Evolutionary conservation across 2,329 filamentous ascomycete genomes (phyloP), one percentile per base, ranked within the genome.

Genomic region (Capronia coronata): DNA sequence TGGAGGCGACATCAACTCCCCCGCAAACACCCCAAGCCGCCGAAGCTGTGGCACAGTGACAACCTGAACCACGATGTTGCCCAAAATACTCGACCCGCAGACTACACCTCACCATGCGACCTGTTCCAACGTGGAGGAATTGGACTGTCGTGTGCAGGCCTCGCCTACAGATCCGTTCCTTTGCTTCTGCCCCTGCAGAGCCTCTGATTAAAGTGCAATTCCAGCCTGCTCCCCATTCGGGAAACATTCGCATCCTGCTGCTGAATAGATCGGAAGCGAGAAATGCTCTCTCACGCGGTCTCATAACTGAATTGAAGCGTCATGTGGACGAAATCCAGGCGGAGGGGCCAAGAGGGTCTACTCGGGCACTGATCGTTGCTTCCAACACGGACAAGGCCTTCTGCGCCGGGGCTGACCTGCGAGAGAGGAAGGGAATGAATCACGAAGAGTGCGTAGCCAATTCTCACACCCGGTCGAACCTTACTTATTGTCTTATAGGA

Each of bases 351-450:
- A 68, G 68, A 19, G 78, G 78, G 2, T 68, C 74, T 14, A 96
- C 90, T 13, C 75, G 93, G 57, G 91, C 87, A 1, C 67, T 98
- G 59, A 80, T 98, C 34, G 62, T 98, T 13, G 86, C 87, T 9
- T 94, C 87, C 63, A 87, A 87, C 34, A 78, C 87, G n/a, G 87
- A 96, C 60, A 75, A 80, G 19, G 85, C 83, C 61, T 98, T 98
- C 68, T 98, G 93, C 68, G 88, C 93, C 0, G 93, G 93, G 30
- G 93, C 93, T 2, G 93, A 98, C 65, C 70, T 98, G 62, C 97
- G 96, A 66, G 91, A 96, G 74, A 75, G 91, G 22, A 77, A 78
- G 51, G 79, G 76, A 2, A 93, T 96, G 68, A 83, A 80, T 1
- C 77, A 75, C 53, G 79, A 88, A 61, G 85, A 96, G 89, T 94